These are phyloP conservation scores for Yamadazyma dendronema DNA, from an alignment of 1,139 yeast genomes.

Conservation along the genomic window DNA sequence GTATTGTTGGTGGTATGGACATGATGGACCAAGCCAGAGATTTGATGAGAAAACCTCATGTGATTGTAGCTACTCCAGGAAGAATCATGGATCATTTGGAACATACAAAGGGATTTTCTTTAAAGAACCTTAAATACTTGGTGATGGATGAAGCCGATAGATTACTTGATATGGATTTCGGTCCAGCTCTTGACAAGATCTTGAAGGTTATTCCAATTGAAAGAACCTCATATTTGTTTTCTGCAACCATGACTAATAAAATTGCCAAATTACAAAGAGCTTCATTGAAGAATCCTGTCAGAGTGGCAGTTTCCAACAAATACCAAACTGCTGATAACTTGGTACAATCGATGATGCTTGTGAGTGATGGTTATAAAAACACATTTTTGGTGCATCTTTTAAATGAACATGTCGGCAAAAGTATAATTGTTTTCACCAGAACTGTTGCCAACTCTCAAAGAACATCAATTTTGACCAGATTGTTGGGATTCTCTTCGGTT, in stretches of 20 bases:
- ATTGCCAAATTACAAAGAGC: constrained; percentile 95
- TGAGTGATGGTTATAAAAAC: constrained; percentile 90
- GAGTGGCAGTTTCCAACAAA: constrained; percentile 84
- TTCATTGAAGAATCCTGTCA: constrained; percentile 82
- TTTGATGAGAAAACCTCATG: constrained; percentile 88
- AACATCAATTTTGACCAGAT: constrained; percentile 75
- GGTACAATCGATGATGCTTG: constrained; percentile 85
- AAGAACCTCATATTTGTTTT: constrained; percentile 83
- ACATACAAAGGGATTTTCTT: constrained; percentile 86
- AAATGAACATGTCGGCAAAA: constrained; percentile 83
- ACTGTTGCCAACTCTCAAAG: constrained; percentile 96
- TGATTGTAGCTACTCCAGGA: constrained; percentile 80
- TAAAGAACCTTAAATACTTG: constrained; percentile 74
- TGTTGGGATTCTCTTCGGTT: constrained; percentile 83
- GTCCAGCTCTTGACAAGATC: constrained; percentile 88
- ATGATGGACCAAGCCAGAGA: constrained; percentile 98
- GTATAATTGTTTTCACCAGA: constrained; percentile 85
- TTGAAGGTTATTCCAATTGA: constrained; percentile 81
- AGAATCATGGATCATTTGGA: constrained; percentile 94
- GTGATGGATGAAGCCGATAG: constrained; percentile 98
- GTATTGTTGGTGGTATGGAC: constrained; percentile 97
- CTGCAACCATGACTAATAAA: constrained; percentile 96
- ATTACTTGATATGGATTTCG: constrained; percentile 92
- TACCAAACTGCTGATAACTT: constrained; percentile 93
- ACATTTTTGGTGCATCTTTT: constrained; percentile 79